Base-by-base conservation (phyloP, 202 grass and related monocot genomes). In the Brachypodium distachyon region DNA sequence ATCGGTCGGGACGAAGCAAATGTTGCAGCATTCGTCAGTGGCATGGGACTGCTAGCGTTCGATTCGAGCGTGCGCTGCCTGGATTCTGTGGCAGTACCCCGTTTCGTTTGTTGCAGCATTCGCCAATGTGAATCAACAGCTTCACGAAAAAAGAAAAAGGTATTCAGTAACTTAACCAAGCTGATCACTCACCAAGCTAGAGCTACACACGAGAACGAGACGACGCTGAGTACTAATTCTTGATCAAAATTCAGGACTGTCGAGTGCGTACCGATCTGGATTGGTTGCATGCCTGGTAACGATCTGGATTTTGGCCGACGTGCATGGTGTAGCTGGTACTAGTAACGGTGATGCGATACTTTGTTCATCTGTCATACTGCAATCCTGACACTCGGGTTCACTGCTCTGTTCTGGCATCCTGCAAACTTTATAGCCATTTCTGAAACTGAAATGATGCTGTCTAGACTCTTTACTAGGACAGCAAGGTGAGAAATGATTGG, bases 1-100 rank as follows among this genome's bases (percentile, higher is more conserved):
- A 90, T 84, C 55, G 36, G 72, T 44, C 60, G 53, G 63, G 44
- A 76, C 31, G 44, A 26, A 21, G 44, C 61, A 73, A 73, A 82
- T 85, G 72, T 67, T 48, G 52, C 56, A 40, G 37, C 66, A 16
- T 72, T 50, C 81, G 28, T 71, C 32, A 64, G 40, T 55, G 59
- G 47, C 39, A 36, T 64, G 63, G 78, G 48, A 0, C 64, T 40
- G 16, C 47, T 16, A 40, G 22, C n/a, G 41, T 9, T 67, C 22
- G 1, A 9, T n/a, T 42, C 43, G 19, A 52, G 57, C 55, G 53
- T 69, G 41, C 27, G 38, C n/a, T 42, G 17, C 1, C 58, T 25
- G 39, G 14, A n/a, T 37, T 69, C 41, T 53, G 9, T 16, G 26
- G 63, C 7, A 18, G 8, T 22, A 33, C 18, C 13, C 70, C 19